Conservation (phyloP, 257 asterid genomes). For the Solanum sejunctum region DNA sequence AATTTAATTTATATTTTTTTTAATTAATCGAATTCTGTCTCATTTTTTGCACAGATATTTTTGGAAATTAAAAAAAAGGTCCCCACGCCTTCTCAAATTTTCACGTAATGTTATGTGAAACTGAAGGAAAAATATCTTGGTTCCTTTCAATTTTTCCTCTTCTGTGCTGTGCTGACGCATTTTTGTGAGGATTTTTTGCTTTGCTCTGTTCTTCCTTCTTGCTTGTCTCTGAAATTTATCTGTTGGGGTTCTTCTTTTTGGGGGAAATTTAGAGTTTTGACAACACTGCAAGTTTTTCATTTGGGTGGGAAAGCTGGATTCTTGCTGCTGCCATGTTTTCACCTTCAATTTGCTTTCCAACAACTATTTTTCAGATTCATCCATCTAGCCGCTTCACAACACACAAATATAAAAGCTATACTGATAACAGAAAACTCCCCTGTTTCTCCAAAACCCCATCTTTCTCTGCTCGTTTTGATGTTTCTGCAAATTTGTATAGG, state of each 20-base stretch:
- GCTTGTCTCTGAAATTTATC: not conserved
- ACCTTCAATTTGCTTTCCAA: slow-evolving; percentile 15
- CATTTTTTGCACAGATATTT: not conserved
- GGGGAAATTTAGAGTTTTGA: not conserved
- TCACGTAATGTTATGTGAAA: not conserved
- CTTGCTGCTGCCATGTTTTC: slow-evolving; percentile 31
- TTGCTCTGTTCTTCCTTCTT: not conserved
- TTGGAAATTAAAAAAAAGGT: not conserved
- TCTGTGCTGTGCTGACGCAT: not conserved
- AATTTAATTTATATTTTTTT: no score
- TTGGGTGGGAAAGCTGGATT: not conserved
- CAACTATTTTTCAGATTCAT: slow-evolving; percentile 12
- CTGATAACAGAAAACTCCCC: not conserved
- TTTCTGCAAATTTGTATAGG: not conserved
- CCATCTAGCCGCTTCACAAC: not conserved
- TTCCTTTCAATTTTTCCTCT: not conserved
- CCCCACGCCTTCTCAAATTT: not conserved
- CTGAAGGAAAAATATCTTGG: not conserved
- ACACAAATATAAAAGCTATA: not conserved
- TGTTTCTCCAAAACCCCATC: slow-evolving; percentile 1
- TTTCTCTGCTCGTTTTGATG: not conserved
- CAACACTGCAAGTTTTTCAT: no score
- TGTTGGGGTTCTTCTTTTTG: not conserved
- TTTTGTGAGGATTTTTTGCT: not conserved
- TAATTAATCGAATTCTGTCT: no score